Evolutionary conservation across 2,329 filamentous ascomycete genomes (phyloP), one percentile per base, ranked within the genome.

Genomic region (Albifimbria verrucaria): DNA sequence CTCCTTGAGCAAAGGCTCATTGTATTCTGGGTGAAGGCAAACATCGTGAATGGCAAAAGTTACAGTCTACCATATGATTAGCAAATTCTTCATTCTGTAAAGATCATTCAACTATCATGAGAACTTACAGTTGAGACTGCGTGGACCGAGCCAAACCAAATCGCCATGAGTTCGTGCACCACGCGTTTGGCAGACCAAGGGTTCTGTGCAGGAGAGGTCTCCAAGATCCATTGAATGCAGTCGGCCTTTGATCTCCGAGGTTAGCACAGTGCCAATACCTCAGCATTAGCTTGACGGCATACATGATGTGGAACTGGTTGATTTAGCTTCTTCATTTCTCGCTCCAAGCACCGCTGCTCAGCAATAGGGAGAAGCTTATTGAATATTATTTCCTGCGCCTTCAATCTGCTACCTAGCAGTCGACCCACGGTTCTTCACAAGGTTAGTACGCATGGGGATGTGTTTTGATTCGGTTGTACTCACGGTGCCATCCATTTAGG

Each of bases 111-210:
- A n/a, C n/a, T n/a, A n/a, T n/a, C n/a, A n/a, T 15, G 9, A 7
- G 18, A 10, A n/a, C 53, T 36, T 46, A 54, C 54, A 32, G 44
- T 56, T 20, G 54, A 36, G 15, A 54, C 26, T 24, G 46, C 32
- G 24, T 56, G 54, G 2, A 54, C 50, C 3, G 55, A 52, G 26
- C 53, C 44, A 36, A 55, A 53, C 53, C 55, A 57, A 18, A 57
- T 41, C 1, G 55, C 55, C 50, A 55, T 57, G n/a, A 53, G 45
- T n/a, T 57, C 55, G 2, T 43, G 28, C 2, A 51, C 45, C 48
- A 51, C 51, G 39, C 41, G 48, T 11, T 39, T 43, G 20, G 55
- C 23, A 7, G 43, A 32, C 55, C 55, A 57, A 20, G 53, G 50
- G 2, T 25, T 39, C 39, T 52, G 50, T 4, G 39, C 17, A 11